Conservation (phyloP, 164 flowering plant genomes). For the Stephania cephalantha region DNA sequence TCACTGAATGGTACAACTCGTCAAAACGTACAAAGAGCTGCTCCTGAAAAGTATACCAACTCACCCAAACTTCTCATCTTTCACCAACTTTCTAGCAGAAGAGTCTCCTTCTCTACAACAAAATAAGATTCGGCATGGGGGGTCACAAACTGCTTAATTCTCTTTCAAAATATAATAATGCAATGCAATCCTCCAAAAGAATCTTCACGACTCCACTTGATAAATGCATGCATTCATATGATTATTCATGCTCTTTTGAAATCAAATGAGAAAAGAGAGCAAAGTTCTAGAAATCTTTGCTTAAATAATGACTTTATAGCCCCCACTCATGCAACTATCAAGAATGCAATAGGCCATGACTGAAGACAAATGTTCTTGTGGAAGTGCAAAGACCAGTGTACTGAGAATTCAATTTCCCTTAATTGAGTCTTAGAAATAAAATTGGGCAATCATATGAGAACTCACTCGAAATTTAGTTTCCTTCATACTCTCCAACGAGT, state of each 20-base stretch:
- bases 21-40: not conserved
- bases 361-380: not conserved
- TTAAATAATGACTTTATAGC: too few species aligned
- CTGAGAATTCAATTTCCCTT: not conserved
- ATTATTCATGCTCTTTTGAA: too few species aligned
- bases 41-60: not conserved
- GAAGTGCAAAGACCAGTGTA: not conserved
- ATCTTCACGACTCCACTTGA: too few species aligned
- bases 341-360: not conserved
- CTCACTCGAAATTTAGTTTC: conserved; percentile 56
- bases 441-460: not conserved
- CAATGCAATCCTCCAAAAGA: too few species aligned
- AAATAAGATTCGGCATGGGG: not conserved
- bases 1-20: not conserved
- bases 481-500: conserved; percentile 40
- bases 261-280: not conserved
- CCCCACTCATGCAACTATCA: too few species aligned
- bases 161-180: too few species aligned
- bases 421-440: not conserved
- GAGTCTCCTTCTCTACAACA: conserved; percentile 13
- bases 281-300: not conserved
- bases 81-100: conserved; percentile 10
- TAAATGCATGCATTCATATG: too few species aligned
- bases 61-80: not conserved
- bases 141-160: not conserved